These are phyloP conservation scores for Entomortierella parvispora DNA, from an alignment of 192 early-diverging fungal species.

Conservation along the genomic window DNA sequence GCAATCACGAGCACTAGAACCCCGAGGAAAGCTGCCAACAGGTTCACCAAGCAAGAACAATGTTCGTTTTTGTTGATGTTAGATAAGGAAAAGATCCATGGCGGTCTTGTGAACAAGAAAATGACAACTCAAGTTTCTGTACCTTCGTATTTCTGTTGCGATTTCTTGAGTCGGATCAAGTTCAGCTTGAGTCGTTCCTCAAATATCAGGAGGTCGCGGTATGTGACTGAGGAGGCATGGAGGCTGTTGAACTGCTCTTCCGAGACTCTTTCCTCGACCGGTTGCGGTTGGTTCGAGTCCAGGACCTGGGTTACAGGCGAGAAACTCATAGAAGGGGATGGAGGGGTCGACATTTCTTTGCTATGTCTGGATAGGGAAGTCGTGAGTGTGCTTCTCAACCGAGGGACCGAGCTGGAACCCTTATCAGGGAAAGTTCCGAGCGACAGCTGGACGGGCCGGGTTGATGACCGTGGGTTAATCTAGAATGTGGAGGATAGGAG, in stretches of 20 bases:
- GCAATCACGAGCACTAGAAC: constrained; percentile 47
- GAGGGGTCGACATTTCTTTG: background rate
- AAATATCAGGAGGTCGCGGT: constrained; percentile 82
- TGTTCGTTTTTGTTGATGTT: background rate
- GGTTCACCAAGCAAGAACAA: background rate
- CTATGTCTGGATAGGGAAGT: too few relatives aligned
- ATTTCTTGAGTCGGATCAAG: constrained; percentile 69
- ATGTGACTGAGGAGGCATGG: constrained; percentile 58
- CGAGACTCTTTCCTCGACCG: constrained; percentile 36
- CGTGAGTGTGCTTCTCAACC: too few relatives aligned
- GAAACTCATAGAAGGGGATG: constrained; percentile 1
- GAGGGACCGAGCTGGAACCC: too few relatives aligned
- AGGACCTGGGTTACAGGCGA: constrained; percentile 44
- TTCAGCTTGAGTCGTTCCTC: constrained; percentile 84
- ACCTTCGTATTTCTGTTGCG: constrained; percentile 81
- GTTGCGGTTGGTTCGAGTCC: constrained; percentile 9
- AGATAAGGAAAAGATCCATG: background rate
- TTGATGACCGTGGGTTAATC: too few relatives aligned
- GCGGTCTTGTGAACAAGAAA: too few relatives aligned
- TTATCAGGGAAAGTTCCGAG: too few relatives aligned
- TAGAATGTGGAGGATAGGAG: too few relatives aligned
- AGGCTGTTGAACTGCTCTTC: constrained; percentile 44
- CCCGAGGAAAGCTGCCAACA: constrained; percentile 30
- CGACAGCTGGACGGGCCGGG: too few relatives aligned
- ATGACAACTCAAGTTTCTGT: constrained; percentile 5